These are phyloP conservation scores for Climacium dendroides DNA, from an alignment of 225 moss, liverwort and hornwort species.

Conservation along the genomic window DNA sequence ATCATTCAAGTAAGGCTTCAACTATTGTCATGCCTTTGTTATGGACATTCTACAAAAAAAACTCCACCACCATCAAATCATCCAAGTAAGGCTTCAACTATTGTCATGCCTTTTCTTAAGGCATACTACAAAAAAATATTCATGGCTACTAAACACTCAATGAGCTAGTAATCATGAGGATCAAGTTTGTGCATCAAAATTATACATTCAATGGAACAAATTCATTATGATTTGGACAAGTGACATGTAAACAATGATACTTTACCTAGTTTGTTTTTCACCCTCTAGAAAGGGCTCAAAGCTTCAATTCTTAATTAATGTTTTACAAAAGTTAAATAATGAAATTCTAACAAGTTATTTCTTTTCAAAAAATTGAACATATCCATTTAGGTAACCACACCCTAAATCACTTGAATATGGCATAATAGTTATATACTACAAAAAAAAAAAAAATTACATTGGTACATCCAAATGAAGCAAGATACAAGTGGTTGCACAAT, in stretches of 20 bases:
- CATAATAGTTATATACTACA: background rate
- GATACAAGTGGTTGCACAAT: background rate
- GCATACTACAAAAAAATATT: fast-evolving
- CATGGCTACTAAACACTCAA: too few species aligned
- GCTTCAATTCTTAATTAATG: background rate
- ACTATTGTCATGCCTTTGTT: background rate
- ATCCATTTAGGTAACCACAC: background rate
- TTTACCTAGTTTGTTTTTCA: background rate
- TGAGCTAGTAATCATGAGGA: too few species aligned
- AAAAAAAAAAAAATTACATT: background rate
- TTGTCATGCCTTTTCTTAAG: too few species aligned
- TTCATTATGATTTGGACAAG: too few species aligned
- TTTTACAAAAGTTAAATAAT: background rate
- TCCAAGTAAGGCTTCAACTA: too few species aligned
- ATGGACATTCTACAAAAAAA: too few species aligned
- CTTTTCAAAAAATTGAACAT: background rate
- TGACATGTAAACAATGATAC: too few species aligned
- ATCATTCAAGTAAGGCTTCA: too few species aligned
- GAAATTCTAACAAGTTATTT: background rate
- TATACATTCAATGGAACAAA: too few species aligned
- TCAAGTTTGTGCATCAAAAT: too few species aligned
- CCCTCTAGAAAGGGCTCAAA: fast-evolving
- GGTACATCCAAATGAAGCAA: background rate
- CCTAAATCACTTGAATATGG: background rate
- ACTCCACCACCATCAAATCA: too few species aligned